Percentiles rank a stretch among this genome's conserved stretches.
These are phyloP conservation scores for Gelatoporia subvermispora DNA, from an alignment of 768 basidiomycete genomes.

Conservation along the genomic window DNA sequence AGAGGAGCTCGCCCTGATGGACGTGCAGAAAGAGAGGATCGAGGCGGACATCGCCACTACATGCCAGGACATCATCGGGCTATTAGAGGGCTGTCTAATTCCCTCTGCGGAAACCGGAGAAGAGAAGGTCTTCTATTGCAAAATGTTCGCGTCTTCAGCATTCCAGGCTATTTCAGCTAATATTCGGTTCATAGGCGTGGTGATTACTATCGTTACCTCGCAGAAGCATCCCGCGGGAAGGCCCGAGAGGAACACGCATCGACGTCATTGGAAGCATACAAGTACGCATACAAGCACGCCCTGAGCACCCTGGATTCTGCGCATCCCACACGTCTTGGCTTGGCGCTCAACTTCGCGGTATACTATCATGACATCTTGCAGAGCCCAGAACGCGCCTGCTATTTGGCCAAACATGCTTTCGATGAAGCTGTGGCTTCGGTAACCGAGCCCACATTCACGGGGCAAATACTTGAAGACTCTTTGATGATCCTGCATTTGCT, in stretches of 20 bases:
- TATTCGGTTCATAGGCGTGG: conserved; percentile 52
- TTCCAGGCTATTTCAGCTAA: conserved; percentile 11
- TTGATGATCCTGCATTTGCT: conserved; percentile 80
- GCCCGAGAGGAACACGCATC: conserved; percentile 67
- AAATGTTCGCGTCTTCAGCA: conserved; percentile 53
- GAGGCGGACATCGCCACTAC: conserved; percentile 71
- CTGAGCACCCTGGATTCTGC: conserved; percentile 65
- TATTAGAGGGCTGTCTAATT: conserved; percentile 57
- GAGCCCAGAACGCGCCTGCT: conserved; percentile 82
- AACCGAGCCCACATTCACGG: conserved; percentile 25
- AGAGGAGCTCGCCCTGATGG: conserved; percentile 62
- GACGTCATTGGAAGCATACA: conserved; percentile 80
- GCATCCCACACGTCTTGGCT: conserved; percentile 82
- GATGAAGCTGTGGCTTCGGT: conserved; percentile 70
- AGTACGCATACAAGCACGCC: conserved; percentile 81
- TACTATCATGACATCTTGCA: conserved; percentile 87
- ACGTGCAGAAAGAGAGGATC: conserved; percentile 67
- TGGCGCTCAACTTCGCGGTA: conserved; percentile 92
- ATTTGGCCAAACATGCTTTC: conserved; percentile 87
- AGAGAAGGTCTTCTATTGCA: conserved; percentile 85
- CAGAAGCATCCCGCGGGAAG: conserved; percentile 74
- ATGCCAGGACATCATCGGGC: conserved; percentile 73
- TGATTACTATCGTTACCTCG: conserved; percentile 88
- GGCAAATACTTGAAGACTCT: conserved; percentile 65
- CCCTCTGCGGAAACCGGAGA: conserved; percentile 69